Percentiles rank a stretch among this genome's conserved stretches.
Evolutionary conservation across 345 rosid species (phyloP).

Genomic region (Syzygium jambos): DNA sequence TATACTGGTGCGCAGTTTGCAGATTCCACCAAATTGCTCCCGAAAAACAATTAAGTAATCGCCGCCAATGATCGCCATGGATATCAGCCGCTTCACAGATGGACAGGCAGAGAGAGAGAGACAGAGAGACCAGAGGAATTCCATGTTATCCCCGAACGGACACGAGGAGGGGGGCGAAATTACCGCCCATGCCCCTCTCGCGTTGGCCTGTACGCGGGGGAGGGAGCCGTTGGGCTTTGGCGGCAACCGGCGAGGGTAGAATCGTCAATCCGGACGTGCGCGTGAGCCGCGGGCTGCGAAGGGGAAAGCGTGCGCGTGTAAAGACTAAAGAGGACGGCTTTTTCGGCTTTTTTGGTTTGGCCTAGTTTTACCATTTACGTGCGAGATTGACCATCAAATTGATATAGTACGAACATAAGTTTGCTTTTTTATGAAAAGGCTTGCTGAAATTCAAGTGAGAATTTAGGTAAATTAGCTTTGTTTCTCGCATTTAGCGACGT

Average conservation of each 20-base stretch:
- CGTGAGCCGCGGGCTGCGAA: not conserved
- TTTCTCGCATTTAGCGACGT: not conserved
- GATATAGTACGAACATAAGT: not conserved
- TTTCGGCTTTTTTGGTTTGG: not conserved
- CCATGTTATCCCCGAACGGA: not conserved
- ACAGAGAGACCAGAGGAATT: not conserved
- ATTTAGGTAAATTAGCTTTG: not conserved
- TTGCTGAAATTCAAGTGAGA: not conserved
- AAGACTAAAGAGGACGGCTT: not conserved
- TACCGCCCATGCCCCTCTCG: not conserved
- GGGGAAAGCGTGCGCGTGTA: no score
- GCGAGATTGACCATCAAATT: not conserved
- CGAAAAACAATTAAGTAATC: not conserved
- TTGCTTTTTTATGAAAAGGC: not conserved
- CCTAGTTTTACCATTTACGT: not conserved
- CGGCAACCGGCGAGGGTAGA: not conserved
- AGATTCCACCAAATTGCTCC: not conserved
- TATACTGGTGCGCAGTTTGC: not conserved
- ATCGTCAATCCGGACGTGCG: not conserved
- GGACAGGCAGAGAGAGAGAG: not conserved
- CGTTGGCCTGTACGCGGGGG: not conserved
- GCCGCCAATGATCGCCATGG: not conserved
- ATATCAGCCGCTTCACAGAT: not conserved
- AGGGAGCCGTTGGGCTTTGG: not conserved
- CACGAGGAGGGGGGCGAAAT: not conserved